phyloP scores from a whole-genome alignment of 2,329 filamentous ascomycete genomes.

The Curvularia spicifera region DNA sequence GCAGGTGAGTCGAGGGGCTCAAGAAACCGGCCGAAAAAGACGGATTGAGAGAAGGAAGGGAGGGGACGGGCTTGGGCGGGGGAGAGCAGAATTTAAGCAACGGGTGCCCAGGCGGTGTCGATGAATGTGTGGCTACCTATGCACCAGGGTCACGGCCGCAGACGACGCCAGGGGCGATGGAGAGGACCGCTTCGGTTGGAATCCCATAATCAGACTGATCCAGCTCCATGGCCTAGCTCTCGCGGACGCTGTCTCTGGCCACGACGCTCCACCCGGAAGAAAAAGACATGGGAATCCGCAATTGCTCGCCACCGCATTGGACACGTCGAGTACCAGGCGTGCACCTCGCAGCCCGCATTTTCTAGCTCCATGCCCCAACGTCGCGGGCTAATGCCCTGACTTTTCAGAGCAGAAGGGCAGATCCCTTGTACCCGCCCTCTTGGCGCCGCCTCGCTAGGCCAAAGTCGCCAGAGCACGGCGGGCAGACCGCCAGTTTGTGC shows the following conservation, averaged over 20 bases:
- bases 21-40: constrained; percentile 6
- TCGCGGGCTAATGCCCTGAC: constrained; percentile 25
- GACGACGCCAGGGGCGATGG: constrained; percentile 22
- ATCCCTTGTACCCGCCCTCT: constrained; percentile 27
- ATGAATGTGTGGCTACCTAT: constrained; percentile 23
- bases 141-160: constrained; percentile 23
- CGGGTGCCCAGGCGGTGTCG: constrained; percentile 32
- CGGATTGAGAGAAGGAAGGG: constrained; percentile 10
- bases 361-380: constrained; percentile 16
- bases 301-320: constrained; percentile 33
- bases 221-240: constrained; percentile 26
- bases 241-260: constrained; percentile 10
- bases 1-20: constrained; percentile 8
- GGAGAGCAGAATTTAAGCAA: constrained; percentile 31
- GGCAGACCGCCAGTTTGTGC: constrained; percentile 42
- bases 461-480: constrained; percentile 17
- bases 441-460: constrained; percentile 26
- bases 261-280: constrained; percentile 25
- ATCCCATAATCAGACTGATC: constrained; percentile 14
- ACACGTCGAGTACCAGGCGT: constrained; percentile 24
- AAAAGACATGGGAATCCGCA: constrained; percentile 14
- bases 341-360: constrained; percentile 11
- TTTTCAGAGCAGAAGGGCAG: constrained; percentile 22
- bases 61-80: constrained; percentile 15
- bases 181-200: constrained; percentile 23